A percentile compares a stretch with the other conserved stretches of the same genome.
Evolutionary conservation across 768 basidiomycete genomes (phyloP).

Genomic region (Phylloporus sp.): DNA sequence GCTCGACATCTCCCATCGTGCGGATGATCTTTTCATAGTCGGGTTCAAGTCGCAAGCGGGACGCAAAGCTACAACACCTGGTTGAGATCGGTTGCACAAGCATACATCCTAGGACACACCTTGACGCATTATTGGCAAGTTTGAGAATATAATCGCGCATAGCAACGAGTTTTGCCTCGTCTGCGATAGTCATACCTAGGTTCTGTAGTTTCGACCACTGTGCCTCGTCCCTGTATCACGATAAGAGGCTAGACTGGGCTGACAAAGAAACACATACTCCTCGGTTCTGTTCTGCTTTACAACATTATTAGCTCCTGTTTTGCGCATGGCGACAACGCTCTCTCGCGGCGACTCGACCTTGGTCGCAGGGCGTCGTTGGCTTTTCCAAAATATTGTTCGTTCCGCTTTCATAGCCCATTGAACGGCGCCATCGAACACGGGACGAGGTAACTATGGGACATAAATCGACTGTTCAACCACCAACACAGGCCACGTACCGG

Average conservation of each 20-base stretch:
- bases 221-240: constrained; percentile 59
- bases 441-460: constrained; percentile 48
- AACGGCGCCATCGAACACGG: constrained; percentile 81
- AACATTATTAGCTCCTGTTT: constrained; percentile 36
- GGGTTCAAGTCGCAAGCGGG: constrained; percentile 57
- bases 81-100: constrained; percentile 1
- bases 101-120: constrained; percentile 40
- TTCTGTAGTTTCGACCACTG: constrained; percentile 79
- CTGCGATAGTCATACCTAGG: constrained; percentile 76
- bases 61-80: constrained; percentile 52
- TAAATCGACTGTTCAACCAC: background rate
- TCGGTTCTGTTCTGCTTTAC: constrained; percentile 59
- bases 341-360: constrained; percentile 70
- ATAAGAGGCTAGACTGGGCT: background rate
- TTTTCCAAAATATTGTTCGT: constrained; percentile 76
- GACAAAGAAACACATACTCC: constrained; percentile 54
- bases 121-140: constrained; percentile 73
- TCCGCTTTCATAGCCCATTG: constrained; percentile 87
- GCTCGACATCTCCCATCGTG: constrained; percentile 63
- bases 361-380: constrained; percentile 40
- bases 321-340: constrained; percentile 63
- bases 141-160: constrained; percentile 88
- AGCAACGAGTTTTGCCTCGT: constrained; percentile 83
- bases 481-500: constrained; percentile 50
- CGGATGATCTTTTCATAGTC: constrained; percentile 64